These are phyloP conservation scores for Trypanosoma cruzi DNA, from an alignment of 208 protist species.

Conservation along the genomic window DNA sequence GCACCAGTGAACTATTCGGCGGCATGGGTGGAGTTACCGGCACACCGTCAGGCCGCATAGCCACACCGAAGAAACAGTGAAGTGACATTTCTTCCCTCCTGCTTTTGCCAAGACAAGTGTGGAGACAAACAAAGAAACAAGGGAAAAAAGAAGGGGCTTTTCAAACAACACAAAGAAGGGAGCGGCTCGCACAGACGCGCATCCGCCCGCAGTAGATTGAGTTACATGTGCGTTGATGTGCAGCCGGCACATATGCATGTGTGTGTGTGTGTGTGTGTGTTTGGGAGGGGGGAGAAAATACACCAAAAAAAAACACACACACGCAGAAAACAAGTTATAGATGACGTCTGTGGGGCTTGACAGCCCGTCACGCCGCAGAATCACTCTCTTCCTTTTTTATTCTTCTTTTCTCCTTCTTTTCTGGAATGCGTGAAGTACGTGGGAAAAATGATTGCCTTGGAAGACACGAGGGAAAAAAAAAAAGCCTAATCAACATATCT, in stretches of 20 bases:
- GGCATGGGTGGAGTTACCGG: conserved; percentile 67
- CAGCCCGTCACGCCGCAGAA: no score
- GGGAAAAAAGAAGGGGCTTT: not conserved
- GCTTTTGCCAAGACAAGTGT: conserved; percentile 15
- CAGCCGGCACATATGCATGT: not conserved
- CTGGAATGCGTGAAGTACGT: not conserved
- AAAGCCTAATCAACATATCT: no score
- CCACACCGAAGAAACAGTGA: conserved; percentile 85
- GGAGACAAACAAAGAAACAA: conserved; percentile 17
- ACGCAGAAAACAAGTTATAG: not conserved
- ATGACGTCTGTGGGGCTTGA: no score
- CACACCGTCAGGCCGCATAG: conserved; percentile 57
- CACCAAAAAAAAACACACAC: conserved; percentile 6
- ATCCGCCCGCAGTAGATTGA: no score
- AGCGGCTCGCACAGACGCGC: no score
- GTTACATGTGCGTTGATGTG: no score
- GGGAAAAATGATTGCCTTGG: no score
- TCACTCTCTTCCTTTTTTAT: not conserved
- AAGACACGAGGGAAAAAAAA: no score
- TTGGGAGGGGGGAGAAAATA: not conserved
- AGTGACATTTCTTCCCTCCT: conserved; percentile 46
- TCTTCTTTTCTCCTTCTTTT: conserved; percentile 1
- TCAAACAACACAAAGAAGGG: no score
- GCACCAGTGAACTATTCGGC: conserved; percentile 52
- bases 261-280: not conserved